These are phyloP conservation scores for Ulvella scutata DNA, from an alignment of 139 green algal species.

Conservation along the genomic window DNA sequence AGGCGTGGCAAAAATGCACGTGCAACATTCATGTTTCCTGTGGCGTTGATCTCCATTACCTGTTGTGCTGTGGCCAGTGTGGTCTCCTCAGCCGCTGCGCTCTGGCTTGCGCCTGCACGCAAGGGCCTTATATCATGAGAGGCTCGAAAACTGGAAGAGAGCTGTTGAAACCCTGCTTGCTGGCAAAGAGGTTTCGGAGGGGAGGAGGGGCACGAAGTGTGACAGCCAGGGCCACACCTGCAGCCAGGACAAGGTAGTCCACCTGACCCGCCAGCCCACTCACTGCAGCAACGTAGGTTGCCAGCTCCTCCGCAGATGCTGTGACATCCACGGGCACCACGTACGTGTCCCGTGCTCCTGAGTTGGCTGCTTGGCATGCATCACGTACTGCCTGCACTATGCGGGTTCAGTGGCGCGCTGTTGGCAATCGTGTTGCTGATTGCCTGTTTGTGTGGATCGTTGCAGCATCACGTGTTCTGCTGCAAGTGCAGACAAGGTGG, in stretches of 20 bases:
- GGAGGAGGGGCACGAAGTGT: background rate
- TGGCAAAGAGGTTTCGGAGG: too few species aligned
- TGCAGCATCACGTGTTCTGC: background rate
- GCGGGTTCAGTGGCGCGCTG: background rate
- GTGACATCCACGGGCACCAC: constrained; percentile 57
- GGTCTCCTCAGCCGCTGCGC: constrained; percentile 43
- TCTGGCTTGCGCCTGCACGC: constrained; percentile 39
- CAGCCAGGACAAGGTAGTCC: constrained; percentile 58
- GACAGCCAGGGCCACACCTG: constrained; percentile 16
- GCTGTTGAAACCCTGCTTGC: background rate
- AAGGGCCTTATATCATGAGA: background rate
- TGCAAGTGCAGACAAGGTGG: background rate
- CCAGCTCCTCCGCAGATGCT: constrained; percentile 9
- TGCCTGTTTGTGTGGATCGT: background rate
- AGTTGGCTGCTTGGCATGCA: constrained; percentile 9
- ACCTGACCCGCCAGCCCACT: constrained; percentile 37
- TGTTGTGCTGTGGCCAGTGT: constrained; percentile 27
- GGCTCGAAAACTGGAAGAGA: background rate
- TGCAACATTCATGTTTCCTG: constrained; percentile 48
- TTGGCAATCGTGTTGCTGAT: too few species aligned
- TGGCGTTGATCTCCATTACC: constrained; percentile 56
- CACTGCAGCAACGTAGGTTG: constrained; percentile 15
- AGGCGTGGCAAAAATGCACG: constrained; percentile 46
- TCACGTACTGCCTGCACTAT: constrained; percentile 18
- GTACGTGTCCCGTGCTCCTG: too few species aligned